Evolutionary conservation across 2,329 filamentous ascomycete species (phyloP), one percentile per base, ranked within the genome.

Genomic region (Amphichorda felina): DNA sequence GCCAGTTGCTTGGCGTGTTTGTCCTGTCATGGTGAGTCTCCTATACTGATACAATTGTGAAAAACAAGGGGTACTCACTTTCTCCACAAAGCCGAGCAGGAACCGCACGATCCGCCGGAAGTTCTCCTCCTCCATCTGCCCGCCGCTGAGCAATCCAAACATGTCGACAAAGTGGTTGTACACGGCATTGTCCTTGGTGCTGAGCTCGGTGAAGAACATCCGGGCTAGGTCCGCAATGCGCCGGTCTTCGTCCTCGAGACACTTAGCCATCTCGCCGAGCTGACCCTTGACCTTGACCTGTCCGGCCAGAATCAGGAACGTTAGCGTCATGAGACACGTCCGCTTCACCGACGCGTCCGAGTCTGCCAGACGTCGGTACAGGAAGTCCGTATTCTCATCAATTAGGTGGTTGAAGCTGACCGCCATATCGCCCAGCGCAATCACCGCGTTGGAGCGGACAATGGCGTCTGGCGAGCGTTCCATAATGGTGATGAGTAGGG

Each of bases 141-240:
- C 73, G 0, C 87, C 82, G 39, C 84, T 91, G 32, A 98, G 67
- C 44, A 96, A 63, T 51, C 83, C 89, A 59, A 98, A 98, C 85
- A 98, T 96, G 54, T 98, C 91, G 19, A 98, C 87, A 59, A 98
- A 98, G 62, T 98, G 89, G 56, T 98, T 98, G 59, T 98, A 98
- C 3, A 98, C 86, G 3, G 91, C 91, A 52, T 98, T 98, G 56
- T 98, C 91, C 65, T 98, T 98, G 46, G 87, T 94, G 41, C 88
- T 87, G 37, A 98, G 72, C 59, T 98, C 91, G 0, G 86, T 89
- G 59, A 98, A 98, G 74, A 98, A 98, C 89, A 96, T 96, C 40
- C 86, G 73, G 11, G 87, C 85, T 51, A 98, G 72, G 52, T 98
- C 91, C 1, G 88, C 84, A 43, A 96, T 94, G 41, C 84, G 76